Base-by-base conservation (phyloP, 495 filamentous ascomycete genomes). In the Neurospora africana region DNA sequence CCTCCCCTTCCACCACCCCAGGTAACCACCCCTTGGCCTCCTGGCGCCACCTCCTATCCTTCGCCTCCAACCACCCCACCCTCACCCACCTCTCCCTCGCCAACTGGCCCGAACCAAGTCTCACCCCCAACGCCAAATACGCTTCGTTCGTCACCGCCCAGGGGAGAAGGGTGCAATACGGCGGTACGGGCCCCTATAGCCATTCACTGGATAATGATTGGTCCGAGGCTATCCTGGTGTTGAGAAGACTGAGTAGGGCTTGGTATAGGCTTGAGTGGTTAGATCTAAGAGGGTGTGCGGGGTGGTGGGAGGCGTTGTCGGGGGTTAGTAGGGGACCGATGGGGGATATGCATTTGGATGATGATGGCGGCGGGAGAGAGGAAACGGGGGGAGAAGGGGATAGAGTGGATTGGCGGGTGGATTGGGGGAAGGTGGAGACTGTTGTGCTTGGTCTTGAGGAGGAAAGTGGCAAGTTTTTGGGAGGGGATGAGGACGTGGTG, bases 81-180 rank as follows among this genome's bases (percentile, higher is more conserved):
- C 82, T 94, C 43, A 94, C 92, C 0, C 91, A 95, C 73, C 86
- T 97, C 4, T 93, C 89, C 36, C 82, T 97, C 5, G 90, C 92
- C 1, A 87, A 91, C 78, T 97, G 94, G 94, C 93, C 94, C 3
- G 82, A 86, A 23, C 93, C 93, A 1, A 86, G 85, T 1, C 78
- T 91, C 1, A 91, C 88, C 7, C 91, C 91, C 7, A 88, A 90
- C 72, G 83, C 89, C 3, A 86, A 85, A 65, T 79, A 85, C 43
- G 80, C 85, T 1, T 83, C 84, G 36, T 77, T 84, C 10, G 81
- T 84, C 17, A 80, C 86, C 5, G 76, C 78, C 21, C 76, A 80
- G 11, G 83, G 82, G 40, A 72, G 76, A 9, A 53, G 71, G 6
- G 71, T 92, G 33, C 81, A 84, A 30, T 89, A 91, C 72, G 85